These are phyloP conservation scores for Zygosaccharomyces bisporus DNA, from an alignment of 805 yeast species.

Conservation along the genomic window DNA sequence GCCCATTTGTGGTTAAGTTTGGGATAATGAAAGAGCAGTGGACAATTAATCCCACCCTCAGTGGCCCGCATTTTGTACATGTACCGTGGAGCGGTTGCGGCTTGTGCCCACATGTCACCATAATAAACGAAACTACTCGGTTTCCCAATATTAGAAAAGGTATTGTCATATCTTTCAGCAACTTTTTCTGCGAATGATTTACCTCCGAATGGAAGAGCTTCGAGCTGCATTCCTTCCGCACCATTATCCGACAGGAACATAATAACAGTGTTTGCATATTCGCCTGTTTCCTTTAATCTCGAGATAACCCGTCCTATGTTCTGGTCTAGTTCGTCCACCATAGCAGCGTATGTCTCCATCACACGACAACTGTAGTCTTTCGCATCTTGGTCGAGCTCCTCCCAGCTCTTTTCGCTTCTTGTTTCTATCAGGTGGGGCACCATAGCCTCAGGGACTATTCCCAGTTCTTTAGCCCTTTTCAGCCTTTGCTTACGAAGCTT, in stretches of 20 bases:
- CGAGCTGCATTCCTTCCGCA: conserved; percentile 58
- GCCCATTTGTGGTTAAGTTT: conserved; percentile 22
- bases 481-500: conserved; percentile 41
- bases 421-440: conserved; percentile 45
- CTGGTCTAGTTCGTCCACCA: conserved; percentile 53
- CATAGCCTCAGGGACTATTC: conserved; percentile 44
- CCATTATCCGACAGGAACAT: conserved; percentile 62
- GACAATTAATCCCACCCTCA: conserved; percentile 60
- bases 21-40: conserved; percentile 48
- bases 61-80: conserved; percentile 56
- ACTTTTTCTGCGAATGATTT: conserved; percentile 26
- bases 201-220: conserved; percentile 45
- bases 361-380: conserved; percentile 39
- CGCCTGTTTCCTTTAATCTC: conserved; percentile 40
- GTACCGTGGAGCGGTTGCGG: conserved; percentile 54
- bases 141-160: conserved; percentile 47
- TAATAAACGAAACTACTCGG: conserved; percentile 48
- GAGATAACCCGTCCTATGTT: conserved; percentile 49
- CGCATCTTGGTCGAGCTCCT: conserved; percentile 40
- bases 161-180: conserved; percentile 41
- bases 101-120: conserved; percentile 59
- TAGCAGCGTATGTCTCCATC: conserved; percentile 61
- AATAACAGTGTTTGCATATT: conserved; percentile 53
- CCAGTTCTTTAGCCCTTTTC: conserved; percentile 41
- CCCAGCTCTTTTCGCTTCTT: conserved; percentile 43